A percentile compares a stretch with the other conserved stretches of the same genome.
phyloP scores from a whole-genome alignment of 1,284 basidiomycete genomes.

The Peniophora sp. region DNA sequence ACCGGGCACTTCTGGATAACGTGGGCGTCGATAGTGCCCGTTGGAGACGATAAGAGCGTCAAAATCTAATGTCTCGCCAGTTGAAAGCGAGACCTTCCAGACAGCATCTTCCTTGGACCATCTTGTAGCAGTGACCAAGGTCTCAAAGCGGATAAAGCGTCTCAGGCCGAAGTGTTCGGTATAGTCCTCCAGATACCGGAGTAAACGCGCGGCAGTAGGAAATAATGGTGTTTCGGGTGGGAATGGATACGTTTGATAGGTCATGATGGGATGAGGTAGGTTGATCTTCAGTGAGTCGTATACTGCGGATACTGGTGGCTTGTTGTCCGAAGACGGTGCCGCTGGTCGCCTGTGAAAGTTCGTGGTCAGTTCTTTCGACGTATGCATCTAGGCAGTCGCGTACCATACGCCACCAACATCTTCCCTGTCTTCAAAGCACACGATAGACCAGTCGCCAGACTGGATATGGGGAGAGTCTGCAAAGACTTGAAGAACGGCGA shows the following conservation, averaged over 20 bases:
- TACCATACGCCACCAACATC: constrained; percentile 71
- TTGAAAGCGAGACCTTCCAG: constrained; percentile 42
- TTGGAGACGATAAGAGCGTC: constrained; percentile 66
- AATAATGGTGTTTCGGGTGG: constrained; percentile 64
- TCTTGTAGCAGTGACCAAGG: constrained; percentile 34
- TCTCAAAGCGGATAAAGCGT: constrained; percentile 47
- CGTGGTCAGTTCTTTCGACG: too few relatives aligned
- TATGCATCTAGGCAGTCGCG: too few relatives aligned
- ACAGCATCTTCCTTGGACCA: constrained; percentile 26
- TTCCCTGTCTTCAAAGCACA: constrained; percentile 54
- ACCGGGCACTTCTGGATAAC: constrained; percentile 51
- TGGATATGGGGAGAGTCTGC: constrained; percentile 49
- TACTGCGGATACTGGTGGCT: constrained; percentile 53
- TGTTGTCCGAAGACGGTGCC: constrained; percentile 41
- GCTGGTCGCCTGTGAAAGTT: constrained; percentile 30
- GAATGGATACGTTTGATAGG: constrained; percentile 51
- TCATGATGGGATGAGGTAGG: constrained; percentile 70
- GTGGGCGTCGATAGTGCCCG: constrained; percentile 62
- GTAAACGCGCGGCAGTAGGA: constrained; percentile 48
- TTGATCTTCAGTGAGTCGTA: constrained; percentile 75
- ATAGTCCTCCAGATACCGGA: constrained; percentile 56
- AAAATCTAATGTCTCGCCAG: constrained; percentile 31
- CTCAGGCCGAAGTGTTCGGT: constrained; percentile 47
- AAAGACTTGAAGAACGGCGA: constrained; percentile 58
- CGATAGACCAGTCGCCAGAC: constrained; percentile 46